A percentile compares a stretch with the other conserved stretches of the same genome.
phyloP scores from a whole-genome alignment of 176 grass and related monocot genomes.

The Canna indica region DNA sequence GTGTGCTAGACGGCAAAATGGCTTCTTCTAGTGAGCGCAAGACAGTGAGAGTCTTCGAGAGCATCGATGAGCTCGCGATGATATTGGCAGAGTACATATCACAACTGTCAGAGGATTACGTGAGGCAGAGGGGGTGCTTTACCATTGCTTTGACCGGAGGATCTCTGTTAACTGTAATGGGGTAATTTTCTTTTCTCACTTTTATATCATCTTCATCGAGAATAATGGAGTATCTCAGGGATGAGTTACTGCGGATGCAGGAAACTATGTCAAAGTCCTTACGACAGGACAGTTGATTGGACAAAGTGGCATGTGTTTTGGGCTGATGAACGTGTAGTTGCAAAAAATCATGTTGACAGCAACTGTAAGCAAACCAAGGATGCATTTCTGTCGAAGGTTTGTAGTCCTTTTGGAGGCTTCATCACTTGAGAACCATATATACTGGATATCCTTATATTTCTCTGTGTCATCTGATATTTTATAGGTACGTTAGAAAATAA shows the following conservation, averaged over 20 bases:
- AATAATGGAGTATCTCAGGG: not conserved
- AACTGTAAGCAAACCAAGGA: constrained; percentile 88
- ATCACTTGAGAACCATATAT: not conserved
- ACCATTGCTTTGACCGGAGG: constrained; percentile 75
- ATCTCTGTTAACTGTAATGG: constrained; percentile 48
- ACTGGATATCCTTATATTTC: not conserved
- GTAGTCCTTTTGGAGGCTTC: too few relatives aligned
- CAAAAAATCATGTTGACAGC: constrained; percentile 91
- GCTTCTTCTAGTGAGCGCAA: constrained; percentile 44
- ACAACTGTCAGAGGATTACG: constrained; percentile 79
- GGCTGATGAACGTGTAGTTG: constrained; percentile 83
- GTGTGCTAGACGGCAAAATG: constrained; percentile 22
- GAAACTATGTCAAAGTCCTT: constrained; percentile 90
- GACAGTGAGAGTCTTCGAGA: constrained; percentile 67
- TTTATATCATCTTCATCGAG: not conserved
- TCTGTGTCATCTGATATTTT: not conserved
- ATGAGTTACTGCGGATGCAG: constrained; percentile 22
- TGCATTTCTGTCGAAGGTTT: constrained; percentile 81
- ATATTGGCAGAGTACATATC: constrained; percentile 88
- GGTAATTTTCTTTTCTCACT: constrained; percentile 31
- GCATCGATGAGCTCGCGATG: constrained; percentile 58
- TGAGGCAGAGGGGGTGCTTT: constrained; percentile 93
- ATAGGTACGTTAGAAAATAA: not conserved
- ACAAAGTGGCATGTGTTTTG: constrained; percentile 98
- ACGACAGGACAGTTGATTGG: constrained; percentile 94